Conservation (phyloP, 2,329 filamentous ascomycete species). For the Neopestalotiopsis rosae region DNA sequence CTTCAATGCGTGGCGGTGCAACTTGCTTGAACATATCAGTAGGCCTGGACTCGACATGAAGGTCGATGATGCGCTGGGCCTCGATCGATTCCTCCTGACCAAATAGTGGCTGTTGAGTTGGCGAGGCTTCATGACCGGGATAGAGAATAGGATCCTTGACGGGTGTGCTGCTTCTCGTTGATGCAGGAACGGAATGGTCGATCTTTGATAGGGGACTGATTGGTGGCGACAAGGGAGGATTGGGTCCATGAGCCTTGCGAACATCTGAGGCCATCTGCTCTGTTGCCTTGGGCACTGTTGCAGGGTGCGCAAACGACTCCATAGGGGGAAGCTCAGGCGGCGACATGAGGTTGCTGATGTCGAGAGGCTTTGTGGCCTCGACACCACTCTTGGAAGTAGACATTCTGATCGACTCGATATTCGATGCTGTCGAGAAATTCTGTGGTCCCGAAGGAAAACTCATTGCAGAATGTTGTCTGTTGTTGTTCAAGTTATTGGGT, state of each 20-base stretch:
- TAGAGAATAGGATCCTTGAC: constrained; percentile 65
- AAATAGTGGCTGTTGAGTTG: constrained; percentile 57
- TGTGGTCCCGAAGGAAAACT: not conserved
- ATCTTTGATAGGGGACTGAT: constrained; percentile 57
- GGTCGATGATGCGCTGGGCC: constrained; percentile 53
- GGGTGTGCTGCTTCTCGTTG: constrained; percentile 34
- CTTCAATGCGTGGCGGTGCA: constrained; percentile 54
- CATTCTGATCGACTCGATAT: constrained; percentile 25
- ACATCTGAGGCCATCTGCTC: constrained; percentile 31
- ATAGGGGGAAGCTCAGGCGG: constrained; percentile 60
- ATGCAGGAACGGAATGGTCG: constrained; percentile 34
- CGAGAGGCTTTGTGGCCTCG: constrained; percentile 46
- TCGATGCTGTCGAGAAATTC: constrained; percentile 18
- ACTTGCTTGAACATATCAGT: constrained; percentile 47
- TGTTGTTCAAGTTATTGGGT: not conserved
- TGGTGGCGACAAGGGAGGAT: constrained; percentile 59
- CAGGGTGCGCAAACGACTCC: constrained; percentile 54
- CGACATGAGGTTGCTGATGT: constrained; percentile 65
- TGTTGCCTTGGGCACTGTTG: constrained; percentile 29
- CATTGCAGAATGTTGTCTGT: not conserved
- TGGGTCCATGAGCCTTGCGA: constrained; percentile 43
- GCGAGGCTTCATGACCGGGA: constrained; percentile 51
- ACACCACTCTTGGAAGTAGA: constrained; percentile 22
- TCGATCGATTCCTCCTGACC: constrained; percentile 45
- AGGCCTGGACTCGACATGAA: constrained; percentile 53